These are phyloP conservation scores for Linaria vulgaris DNA, from an alignment of 257 asterid genomes.

Conservation along the genomic window DNA sequence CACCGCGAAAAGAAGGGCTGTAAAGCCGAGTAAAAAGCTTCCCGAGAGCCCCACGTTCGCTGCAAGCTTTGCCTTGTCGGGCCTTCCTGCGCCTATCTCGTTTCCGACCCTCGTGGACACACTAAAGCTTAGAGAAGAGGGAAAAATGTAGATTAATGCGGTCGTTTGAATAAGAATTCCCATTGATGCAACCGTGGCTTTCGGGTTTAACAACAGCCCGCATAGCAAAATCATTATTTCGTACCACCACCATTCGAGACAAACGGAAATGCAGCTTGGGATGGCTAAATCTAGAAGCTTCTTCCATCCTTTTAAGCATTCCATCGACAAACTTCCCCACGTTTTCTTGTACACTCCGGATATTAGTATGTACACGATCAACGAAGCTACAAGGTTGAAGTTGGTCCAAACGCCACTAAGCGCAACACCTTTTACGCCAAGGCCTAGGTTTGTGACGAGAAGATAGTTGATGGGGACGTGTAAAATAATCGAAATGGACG, in stretches of 20 bases:
- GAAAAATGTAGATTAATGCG: constrained; percentile 74
- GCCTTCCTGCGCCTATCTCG: constrained; percentile 59
- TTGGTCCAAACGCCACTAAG: constrained; percentile 65
- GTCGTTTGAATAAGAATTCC: constrained; percentile 81
- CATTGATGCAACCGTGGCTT: constrained; percentile 78
- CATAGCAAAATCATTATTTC: constrained; percentile 77
- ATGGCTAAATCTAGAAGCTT: constrained; percentile 51
- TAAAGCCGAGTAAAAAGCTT: constrained; percentile 55
- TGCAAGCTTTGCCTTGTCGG: constrained; percentile 53
- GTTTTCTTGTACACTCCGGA: constrained; percentile 59
- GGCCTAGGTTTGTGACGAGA: constrained; percentile 45
- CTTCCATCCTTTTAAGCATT: constrained; percentile 66
- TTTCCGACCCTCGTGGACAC: constrained; percentile 82
- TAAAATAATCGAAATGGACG: constrained; percentile 46
- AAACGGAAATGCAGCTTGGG: constrained; percentile 80
- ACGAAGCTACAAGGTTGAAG: constrained; percentile 49
- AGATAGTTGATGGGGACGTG: constrained; percentile 67
- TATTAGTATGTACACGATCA: constrained; percentile 42
- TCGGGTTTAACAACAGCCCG: constrained; percentile 57
- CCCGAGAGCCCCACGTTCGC: constrained; percentile 58
- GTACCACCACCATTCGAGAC: constrained; percentile 97
- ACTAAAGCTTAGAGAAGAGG: constrained; percentile 68
- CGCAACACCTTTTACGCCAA: constrained; percentile 68
- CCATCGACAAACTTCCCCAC: constrained; percentile 51
- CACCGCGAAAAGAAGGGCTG: constrained; percentile 57